Percentiles rank a stretch among this genome's conserved stretches.
These are phyloP conservation scores for Penicillium sp. DNA, from an alignment of 2,329 filamentous ascomycete genomes.

Conservation along the genomic window DNA sequence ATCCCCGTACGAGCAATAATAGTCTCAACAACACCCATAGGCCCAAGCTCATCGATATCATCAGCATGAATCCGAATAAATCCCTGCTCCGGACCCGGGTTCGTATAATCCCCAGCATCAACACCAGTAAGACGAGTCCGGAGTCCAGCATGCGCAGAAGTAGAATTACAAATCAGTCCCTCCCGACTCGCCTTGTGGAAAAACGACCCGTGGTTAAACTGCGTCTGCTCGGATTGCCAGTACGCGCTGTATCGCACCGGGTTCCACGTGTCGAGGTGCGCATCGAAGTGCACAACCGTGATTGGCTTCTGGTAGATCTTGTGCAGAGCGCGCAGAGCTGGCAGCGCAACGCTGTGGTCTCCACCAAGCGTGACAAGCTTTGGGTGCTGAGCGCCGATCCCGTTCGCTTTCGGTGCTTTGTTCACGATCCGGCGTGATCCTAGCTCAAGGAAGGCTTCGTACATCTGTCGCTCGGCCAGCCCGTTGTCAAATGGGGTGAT, in stretches of 20 bases:
- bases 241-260: slow-evolving; percentile 72
- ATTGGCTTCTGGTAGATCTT: slow-evolving; percentile 61
- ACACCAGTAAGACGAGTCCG: slow-evolving; percentile 70
- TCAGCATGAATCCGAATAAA: slow-evolving; percentile 79
- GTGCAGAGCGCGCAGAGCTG: slow-evolving; percentile 65
- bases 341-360: slow-evolving; percentile 69
- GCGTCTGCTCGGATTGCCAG: slow-evolving; percentile 68
- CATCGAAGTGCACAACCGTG: slow-evolving; percentile 73
- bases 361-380: slow-evolving; percentile 69
- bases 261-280: slow-evolving; percentile 82
- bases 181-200: slow-evolving; percentile 86
- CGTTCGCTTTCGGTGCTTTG: slow-evolving; percentile 27
- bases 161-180: slow-evolving; percentile 71
- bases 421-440: slow-evolving; percentile 46
- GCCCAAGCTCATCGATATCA: slow-evolving; percentile 81
- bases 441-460: slow-evolving; percentile 71
- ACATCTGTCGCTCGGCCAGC: slow-evolving; percentile 80
- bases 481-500: slow-evolving; percentile 83
- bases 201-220: slow-evolving; percentile 87
- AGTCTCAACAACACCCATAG: slow-evolving; percentile 63
- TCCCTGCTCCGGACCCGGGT: slow-evolving; percentile 68
- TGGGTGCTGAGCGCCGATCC: slow-evolving; percentile 38
- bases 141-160: slow-evolving; percentile 77
- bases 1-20: slow-evolving; percentile 70
- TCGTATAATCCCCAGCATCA: slow-evolving; percentile 66